phyloP scores from a whole-genome alignment of 2,329 filamentous ascomycete genomes.

The Paecilomyces dactylethromorphus region DNA sequence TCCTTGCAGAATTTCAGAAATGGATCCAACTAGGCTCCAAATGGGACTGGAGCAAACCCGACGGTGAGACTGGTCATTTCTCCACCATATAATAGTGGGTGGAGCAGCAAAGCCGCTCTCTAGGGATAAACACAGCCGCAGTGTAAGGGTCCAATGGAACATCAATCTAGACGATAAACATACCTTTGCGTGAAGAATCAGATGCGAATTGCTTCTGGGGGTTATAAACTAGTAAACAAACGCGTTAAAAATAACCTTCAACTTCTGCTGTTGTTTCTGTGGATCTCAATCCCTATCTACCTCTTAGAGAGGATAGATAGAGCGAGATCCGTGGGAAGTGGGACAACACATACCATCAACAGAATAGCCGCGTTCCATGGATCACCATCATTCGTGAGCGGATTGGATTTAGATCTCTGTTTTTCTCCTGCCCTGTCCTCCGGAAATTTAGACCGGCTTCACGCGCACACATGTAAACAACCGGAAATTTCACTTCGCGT shows the following conservation, averaged over 20 bases:
- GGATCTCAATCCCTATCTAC: neutral
- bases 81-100: neutral
- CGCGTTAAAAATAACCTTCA: neutral
- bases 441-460: neutral
- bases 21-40: neutral
- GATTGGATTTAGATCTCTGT: neutral
- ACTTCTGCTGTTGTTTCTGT: neutral
- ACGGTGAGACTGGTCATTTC: neutral
- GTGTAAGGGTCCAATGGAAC: neutral
- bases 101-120: neutral
- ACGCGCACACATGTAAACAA: neutral
- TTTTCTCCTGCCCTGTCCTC: neutral
- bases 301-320: neutral
- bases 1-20: neutral
- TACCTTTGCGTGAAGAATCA: neutral
- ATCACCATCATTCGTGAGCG: neutral
- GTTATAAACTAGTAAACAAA: neutral
- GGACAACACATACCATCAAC: neutral
- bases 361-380: neutral
- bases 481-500: neutral
- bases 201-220: neutral
- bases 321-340: neutral
- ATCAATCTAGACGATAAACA: neutral
- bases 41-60: neutral
- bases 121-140: neutral